Evolutionary conservation across 148 eudicot species (phyloP).

Genomic region (Silene conica): DNA sequence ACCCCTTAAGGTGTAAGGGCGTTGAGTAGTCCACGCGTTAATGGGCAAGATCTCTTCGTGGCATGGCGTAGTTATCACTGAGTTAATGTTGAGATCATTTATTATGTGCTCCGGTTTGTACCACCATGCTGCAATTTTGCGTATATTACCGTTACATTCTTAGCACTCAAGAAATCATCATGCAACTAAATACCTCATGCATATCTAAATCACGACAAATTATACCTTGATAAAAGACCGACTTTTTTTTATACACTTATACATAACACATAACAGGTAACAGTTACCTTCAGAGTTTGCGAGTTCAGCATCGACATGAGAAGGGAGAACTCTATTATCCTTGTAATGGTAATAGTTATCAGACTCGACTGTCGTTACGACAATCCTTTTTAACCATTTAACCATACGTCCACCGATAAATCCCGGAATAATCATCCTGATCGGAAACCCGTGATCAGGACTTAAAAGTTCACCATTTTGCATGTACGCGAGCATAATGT

Average conservation of each 20-base stretch:
- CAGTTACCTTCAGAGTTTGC: conserved; percentile 75
- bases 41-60: conserved; percentile 81
- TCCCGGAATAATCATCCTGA: conserved; percentile 80
- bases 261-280: too few species aligned
- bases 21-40: conserved; percentile 69
- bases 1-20: conserved; percentile 80
- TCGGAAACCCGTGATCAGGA: conserved; percentile 86
- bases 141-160: neutral
- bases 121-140: conserved; percentile 76
- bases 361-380: conserved; percentile 60
- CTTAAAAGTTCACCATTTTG: conserved; percentile 62
- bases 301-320: conserved; percentile 79
- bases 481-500: conserved; percentile 82
- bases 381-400: conserved; percentile 75
- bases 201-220: too few species aligned
- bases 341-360: conserved; percentile 71
- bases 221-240: too few species aligned
- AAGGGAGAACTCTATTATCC: conserved; percentile 79
- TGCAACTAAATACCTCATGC: neutral
- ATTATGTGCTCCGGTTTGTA: conserved; percentile 88
- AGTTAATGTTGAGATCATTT: conserved; percentile 88
- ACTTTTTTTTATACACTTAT: too few species aligned
- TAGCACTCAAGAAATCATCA: neutral
- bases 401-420: conserved; percentile 92
- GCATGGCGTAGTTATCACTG: conserved; percentile 86